A percentile compares a stretch with the other conserved stretches of the same genome.
phyloP scores from a whole-genome alignment of 2,329 filamentous ascomycete genomes.

The Penicillium sp. region DNA sequence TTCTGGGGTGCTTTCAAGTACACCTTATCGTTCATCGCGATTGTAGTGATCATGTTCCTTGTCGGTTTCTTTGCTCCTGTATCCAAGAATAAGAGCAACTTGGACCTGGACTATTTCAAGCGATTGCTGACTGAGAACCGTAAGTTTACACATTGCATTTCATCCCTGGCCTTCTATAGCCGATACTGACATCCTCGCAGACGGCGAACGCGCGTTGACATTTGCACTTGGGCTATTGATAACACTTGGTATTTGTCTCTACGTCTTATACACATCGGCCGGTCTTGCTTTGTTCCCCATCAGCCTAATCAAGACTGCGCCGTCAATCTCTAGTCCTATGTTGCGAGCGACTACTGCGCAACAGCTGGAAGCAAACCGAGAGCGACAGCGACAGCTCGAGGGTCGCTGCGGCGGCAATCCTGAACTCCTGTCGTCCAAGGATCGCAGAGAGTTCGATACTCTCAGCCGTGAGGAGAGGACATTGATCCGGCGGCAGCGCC shows the following conservation, averaged over 20 bases:
- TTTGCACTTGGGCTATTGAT: constrained; percentile 90
- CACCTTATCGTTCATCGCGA: constrained; percentile 79
- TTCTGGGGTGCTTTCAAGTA: constrained; percentile 90
- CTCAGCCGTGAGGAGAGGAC: constrained; percentile 91
- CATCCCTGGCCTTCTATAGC: not conserved
- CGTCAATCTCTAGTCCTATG: constrained; percentile 80
- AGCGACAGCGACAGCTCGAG: constrained; percentile 90
- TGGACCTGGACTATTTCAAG: constrained; percentile 91
- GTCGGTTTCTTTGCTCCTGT: constrained; percentile 93
- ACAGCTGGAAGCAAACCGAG: constrained; percentile 84
- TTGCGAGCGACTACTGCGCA: constrained; percentile 77
- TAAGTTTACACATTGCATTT: constrained; percentile 45
- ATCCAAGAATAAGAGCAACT: constrained; percentile 68
- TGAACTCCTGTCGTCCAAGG: constrained; percentile 79
- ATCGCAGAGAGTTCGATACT: constrained; percentile 84
- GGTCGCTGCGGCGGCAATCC: constrained; percentile 78
- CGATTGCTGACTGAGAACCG: constrained; percentile 80
- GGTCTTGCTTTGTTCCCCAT: constrained; percentile 89
- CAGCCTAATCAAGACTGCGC: constrained; percentile 88
- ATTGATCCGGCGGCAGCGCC: constrained; percentile 82
- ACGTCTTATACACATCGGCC: constrained; percentile 84
- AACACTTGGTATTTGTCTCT: constrained; percentile 83
- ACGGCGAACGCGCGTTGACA: constrained; percentile 88
- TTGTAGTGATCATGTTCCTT: constrained; percentile 79
- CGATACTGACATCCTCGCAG: constrained; percentile 43